A percentile compares a stretch with the other conserved stretches of the same genome.
Conservation (phyloP, 768 basidiomycete species). For the Lactarius hatsudake region DNA sequence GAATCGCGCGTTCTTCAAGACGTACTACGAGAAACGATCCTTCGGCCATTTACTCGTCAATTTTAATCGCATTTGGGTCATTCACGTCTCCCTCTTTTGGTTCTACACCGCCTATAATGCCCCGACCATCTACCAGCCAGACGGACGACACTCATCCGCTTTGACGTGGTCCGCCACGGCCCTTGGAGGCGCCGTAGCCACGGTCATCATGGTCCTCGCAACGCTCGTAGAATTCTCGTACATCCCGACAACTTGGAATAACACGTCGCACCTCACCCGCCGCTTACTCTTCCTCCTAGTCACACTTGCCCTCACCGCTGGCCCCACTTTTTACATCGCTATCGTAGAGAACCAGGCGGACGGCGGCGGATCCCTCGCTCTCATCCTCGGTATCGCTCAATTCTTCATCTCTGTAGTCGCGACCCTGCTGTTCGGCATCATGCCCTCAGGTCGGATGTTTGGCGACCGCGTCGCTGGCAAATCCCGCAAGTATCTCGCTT, state of each 20-base stretch:
- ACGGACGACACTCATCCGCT: constrained; percentile 60
- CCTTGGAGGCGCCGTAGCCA: constrained; percentile 94
- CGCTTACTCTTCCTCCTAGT: constrained; percentile 86
- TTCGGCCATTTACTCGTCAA: constrained; percentile 97
- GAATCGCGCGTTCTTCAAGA: constrained; percentile 97
- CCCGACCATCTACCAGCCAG: constrained; percentile 66
- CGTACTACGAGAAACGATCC: constrained; percentile 96
- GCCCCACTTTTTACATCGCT: constrained; percentile 93
- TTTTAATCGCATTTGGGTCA: constrained; percentile 99
- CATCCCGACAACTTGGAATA: constrained; percentile 98
- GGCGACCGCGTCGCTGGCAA: constrained; percentile 96
- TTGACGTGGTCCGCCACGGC: constrained; percentile 93
- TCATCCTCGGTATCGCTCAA: constrained; percentile 94
- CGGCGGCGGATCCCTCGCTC: constrained; percentile 66
- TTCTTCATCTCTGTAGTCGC: constrained; percentile 90
- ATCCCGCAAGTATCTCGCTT: constrained; percentile 94
- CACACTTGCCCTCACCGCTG: constrained; percentile 87
- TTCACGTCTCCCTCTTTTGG: constrained; percentile 92
- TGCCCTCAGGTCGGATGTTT: constrained; percentile 98
- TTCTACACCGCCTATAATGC: constrained; percentile 96
- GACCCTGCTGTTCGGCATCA: constrained; percentile 81
- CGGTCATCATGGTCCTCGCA: constrained; percentile 92
- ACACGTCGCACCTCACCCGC: constrained; percentile 92
- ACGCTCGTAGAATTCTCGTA: constrained; percentile 95
- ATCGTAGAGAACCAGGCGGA: constrained; percentile 61